Base-by-base conservation (phyloP, 352 stramenopile species). In the Phytophthora cryptogea region DNA sequence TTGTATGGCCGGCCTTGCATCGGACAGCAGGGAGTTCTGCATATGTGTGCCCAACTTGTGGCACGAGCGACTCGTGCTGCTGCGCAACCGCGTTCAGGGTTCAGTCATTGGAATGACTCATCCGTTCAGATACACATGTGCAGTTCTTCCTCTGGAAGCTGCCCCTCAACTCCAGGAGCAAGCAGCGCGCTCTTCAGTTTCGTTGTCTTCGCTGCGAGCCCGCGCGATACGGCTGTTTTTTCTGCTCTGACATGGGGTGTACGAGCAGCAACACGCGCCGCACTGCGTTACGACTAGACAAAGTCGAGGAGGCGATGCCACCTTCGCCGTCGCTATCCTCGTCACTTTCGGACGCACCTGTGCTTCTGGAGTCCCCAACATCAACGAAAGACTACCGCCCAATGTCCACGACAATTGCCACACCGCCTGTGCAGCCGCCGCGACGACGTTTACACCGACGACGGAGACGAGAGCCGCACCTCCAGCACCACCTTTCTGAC, bases 401-500 rank as follows among this genome's bases (percentile, higher is more conserved):
- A 48, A 57, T 63, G 55, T 37, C 55, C 14, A 31, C 39, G 7
- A 66, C 64, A 16, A 13, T 48, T 31, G 26, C 45, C 8, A 50
- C 66, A 8, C 55, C 50, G 31, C 33, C 45, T 16, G 32, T 70
- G 16, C 66, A 68, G 14, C 60, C 51, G 16, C 32, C 36, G 8
- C 49, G 41, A 13, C 55, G 50, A 9, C 60, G 46, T 10, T 36
- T 74, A 8, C 66, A 69, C 5, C 60, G 46, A 27, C 50, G 66
- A 8, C 66, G 46, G 6, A 48, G 66, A 51, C 66, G 46, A 10
- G 66, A 74, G 36, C 66, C 66, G 1, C 54, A 66, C 17, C 27
- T 74, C 3, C 46, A 70, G 23, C 47, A 74, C 43, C 66, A 74
- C 40, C 62, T 71, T 16, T 68, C 42, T 8, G 66, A 74, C 35